Evolutionary conservation across 2,329 filamentous ascomycete genomes (phyloP), one percentile per base, ranked within the genome.

Genomic region (Scedosporium apiospermum): DNA sequence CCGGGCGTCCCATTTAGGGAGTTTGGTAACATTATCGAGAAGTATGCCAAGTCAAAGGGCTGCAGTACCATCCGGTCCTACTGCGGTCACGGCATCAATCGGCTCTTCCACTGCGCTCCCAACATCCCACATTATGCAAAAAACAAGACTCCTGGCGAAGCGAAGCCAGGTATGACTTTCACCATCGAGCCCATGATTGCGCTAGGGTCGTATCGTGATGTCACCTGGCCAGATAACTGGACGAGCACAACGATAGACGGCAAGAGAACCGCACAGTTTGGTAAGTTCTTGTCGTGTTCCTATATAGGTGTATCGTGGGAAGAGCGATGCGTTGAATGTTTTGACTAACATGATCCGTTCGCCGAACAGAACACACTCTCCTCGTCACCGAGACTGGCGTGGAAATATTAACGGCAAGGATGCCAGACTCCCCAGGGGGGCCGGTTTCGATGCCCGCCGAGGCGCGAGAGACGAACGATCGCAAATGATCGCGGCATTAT

Each of bases 141-240:
- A 82, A 99, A 98, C 78, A 99, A 98, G 84, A 91, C 93, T 0
- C 89, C 97, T 1, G 95, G 95, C 58, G 87, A 90, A 69, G 95
- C 93, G 64, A 97, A 97, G 78, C 88, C 91, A 0, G 95, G 95
- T 62, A 97, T 98, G 92, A 96, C 92, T 66, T 99, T 99, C 71
- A 99, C 95, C 0, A 99, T 99, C 65, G 95, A 99, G 78, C 95
- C 95, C 16, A 99, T 99, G 95, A 93, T 99, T 72, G 92, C 91
- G 49, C 75, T 97, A 62, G 95, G 95, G 64, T 93, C 90, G 65
- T 90, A 96, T 75, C 86, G 86, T 66, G 95, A 99, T 72, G 89
- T 95, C 73, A 98, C 92, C 0, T 99, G 95, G 95, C 95, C 95
- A 0, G 95, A 99, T 73, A 91, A 98, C 78, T 99, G 95, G 95